Base-by-base conservation (phyloP, 2,329 filamentous ascomycete genomes). In the Xylariaceae sp. region DNA sequence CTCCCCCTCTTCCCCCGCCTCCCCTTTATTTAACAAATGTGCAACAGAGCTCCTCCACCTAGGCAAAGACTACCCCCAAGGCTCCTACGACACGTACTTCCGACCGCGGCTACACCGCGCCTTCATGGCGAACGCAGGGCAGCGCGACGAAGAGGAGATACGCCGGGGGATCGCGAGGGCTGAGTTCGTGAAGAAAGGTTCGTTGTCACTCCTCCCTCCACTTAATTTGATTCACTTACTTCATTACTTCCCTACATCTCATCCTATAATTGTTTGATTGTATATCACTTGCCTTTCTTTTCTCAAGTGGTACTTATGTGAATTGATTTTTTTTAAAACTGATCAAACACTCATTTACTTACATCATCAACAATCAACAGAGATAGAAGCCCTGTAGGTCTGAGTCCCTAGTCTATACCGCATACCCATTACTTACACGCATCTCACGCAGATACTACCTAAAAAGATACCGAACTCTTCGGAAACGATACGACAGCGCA, bases 141-240 rank as follows among this genome's bases (percentile, higher is more conserved):
- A 95, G 47, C 75, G 72, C 2, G 82, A 93, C 55, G 85, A 92
- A 51, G 79, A 77, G 6, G 76, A 88, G 58, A 96, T 98, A 40
- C 76, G 75, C 34, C 76, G 83, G 49, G 87, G 82, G 0, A 88
- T 98, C 45, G 75, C 79, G 33, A 76, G 85, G 49, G 92, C 90
- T 1, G 81, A 94, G 55, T 96, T 86, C 66, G 89, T 97, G 4
- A 94, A 88, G 68, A 96, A 94, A 76, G 89, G 89, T 89, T 34
- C 17, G 37, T 33, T 6, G 19, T 17, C 25, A 14, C 34, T 2
- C 25, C 12, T 27, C 17, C 42, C 36, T 37, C 21, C 14, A 22
- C 10, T 16, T 20, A 14, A 29, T 27, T 21, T n/a, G 32, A 5
- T 16, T 33, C 3, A 22, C 23, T 45, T 37, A 48, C 8, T 25